Percentiles rank a stretch among this genome's conserved stretches.
phyloP scores from a whole-genome alignment of 2,329 filamentous ascomycete species.

The Trichophyton equinum region DNA sequence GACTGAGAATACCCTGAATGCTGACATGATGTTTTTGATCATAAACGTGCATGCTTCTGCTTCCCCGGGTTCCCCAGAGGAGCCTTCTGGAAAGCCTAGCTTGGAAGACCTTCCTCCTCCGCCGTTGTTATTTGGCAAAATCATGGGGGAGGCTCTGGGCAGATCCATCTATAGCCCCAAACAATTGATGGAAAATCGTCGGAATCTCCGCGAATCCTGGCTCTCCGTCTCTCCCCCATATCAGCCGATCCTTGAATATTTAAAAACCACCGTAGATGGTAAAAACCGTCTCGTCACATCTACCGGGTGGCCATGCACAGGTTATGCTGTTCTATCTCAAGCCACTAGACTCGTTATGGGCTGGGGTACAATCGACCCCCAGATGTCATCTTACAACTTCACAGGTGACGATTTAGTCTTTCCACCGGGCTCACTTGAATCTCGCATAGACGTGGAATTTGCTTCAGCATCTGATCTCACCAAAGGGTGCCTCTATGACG shows the following conservation, averaged over 20 bases:
- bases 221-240: constrained; percentile 32
- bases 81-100: constrained; percentile 30
- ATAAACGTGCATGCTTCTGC: constrained; percentile 50
- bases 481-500: constrained; percentile 43
- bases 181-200: constrained; percentile 39
- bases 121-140: constrained; percentile 35
- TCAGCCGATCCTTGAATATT: constrained; percentile 42
- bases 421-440: constrained; percentile 32
- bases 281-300: constrained; percentile 35
- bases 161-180: constrained; percentile 43
- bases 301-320: constrained; percentile 53
- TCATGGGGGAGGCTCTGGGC: constrained; percentile 38
- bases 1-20: constrained; percentile 44
- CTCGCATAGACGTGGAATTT: constrained; percentile 23
- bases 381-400: constrained; percentile 46
- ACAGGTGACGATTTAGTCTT: constrained; percentile 44
- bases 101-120: constrained; percentile 34
- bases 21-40: constrained; percentile 41
- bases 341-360: constrained; percentile 43
- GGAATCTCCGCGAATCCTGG: constrained; percentile 48
- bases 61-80: constrained; percentile 29
- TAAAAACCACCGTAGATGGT: constrained; percentile 28
- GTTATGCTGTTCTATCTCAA: constrained; percentile 43
- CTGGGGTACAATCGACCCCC: constrained; percentile 45
- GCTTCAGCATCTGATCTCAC: constrained; percentile 31